These are phyloP conservation scores for Tricholoma hemisulphureum DNA, from an alignment of 768 basidiomycete genomes.

Conservation along the genomic window DNA sequence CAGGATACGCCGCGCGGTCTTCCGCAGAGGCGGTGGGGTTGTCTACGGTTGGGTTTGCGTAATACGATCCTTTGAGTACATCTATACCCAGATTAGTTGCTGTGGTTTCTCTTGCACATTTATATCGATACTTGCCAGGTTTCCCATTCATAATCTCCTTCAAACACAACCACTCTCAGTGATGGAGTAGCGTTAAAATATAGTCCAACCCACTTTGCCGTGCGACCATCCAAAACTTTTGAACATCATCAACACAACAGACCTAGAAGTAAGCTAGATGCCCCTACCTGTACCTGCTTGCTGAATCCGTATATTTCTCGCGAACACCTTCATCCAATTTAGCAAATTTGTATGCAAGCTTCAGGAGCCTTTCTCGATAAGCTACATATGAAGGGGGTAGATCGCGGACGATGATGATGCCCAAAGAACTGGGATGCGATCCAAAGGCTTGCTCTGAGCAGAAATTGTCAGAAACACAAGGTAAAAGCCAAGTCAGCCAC, in stretches of 20 bases:
- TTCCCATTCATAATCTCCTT: constrained; percentile 97
- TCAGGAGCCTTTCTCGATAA: constrained; percentile 72
- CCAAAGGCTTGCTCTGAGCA: constrained; percentile 79
- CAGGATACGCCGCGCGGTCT: constrained; percentile 60
- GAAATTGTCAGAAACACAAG: neutral
- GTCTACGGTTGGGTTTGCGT: constrained; percentile 83
- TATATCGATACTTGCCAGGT: constrained; percentile 48
- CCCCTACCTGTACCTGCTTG: constrained; percentile 71
- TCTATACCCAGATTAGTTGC: constrained; percentile 41
- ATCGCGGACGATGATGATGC: constrained; percentile 80
- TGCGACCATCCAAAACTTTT: constrained; percentile 94
- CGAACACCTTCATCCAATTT: constrained; percentile 60
- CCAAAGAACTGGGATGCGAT: constrained; percentile 69
- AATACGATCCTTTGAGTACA: constrained; percentile 88
- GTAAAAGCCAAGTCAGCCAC: neutral
- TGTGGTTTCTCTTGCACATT: neutral
- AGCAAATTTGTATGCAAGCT: constrained; percentile 74
- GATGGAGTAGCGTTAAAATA: neutral
- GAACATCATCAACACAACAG: neutral
- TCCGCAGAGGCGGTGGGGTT: constrained; percentile 55
- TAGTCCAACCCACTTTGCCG: constrained; percentile 64
- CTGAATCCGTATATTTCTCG: constrained; percentile 73
- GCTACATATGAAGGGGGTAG: constrained; percentile 63
- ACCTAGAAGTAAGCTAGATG: neutral
- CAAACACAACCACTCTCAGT: constrained; percentile 1